These are phyloP conservation scores for Heliosperma pusillum DNA, from an alignment of 148 eudicot species.

Conservation along the genomic window DNA sequence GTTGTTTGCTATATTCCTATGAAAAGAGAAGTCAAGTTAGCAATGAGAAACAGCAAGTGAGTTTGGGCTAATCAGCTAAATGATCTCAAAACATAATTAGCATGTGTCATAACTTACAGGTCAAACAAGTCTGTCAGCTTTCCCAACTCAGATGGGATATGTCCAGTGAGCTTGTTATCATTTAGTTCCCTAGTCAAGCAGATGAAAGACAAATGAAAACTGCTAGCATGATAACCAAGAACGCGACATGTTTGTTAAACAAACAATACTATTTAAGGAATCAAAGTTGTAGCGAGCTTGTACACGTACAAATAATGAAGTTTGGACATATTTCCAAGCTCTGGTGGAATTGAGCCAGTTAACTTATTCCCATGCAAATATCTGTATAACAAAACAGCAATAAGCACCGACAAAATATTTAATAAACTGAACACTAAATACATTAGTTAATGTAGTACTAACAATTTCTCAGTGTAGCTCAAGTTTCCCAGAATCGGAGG, in stretches of 20 bases:
- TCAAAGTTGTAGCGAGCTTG: not conserved
- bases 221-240: not conserved
- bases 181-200: constrained; percentile 64
- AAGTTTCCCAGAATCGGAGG: constrained; percentile 93
- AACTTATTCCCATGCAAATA: constrained; percentile 91
- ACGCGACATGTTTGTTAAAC: not conserved
- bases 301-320: constrained; percentile 81
- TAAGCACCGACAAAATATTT: not conserved
- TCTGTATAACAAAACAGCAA: constrained; percentile 32
- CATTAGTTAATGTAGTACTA: constrained; percentile 27
- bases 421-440: not conserved
- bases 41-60: constrained; percentile 3
- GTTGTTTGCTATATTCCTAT: constrained; percentile 88
- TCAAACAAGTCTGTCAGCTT: constrained; percentile 91
- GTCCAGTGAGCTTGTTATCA: constrained; percentile 77
- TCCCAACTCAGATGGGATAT: constrained; percentile 86
- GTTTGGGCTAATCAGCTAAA: not conserved
- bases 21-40: constrained; percentile 6
- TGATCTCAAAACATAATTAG: not conserved
- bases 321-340: constrained; percentile 96
- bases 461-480: constrained; percentile 92
- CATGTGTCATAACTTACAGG: constrained; percentile 43
- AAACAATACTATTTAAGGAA: not conserved
- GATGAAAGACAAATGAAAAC: not conserved
- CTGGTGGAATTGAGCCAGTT: constrained; percentile 80